Base-by-base conservation (phyloP, 164 flowering plant species). In the Platanus orientalis region DNA sequence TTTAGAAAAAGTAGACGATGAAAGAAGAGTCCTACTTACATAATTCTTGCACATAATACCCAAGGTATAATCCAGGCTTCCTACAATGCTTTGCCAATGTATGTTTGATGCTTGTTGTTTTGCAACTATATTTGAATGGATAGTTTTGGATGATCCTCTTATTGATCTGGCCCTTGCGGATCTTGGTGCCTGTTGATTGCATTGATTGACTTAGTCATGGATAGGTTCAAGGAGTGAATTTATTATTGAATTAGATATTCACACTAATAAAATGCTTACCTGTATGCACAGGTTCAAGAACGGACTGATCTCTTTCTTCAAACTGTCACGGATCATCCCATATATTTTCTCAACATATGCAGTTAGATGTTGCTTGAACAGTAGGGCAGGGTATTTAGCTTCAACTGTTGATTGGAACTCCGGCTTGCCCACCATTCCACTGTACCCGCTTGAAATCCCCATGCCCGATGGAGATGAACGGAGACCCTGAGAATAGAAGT, bases 341-440 rank as follows among this genome's bases (percentile, higher is more conserved):
- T 85, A 89, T 58, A 87, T 77, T 72, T 85, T 91, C 74, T 91
- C 97, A 24, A 91, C 88, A 45, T 17, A 45, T 45, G 49, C 49
- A 45, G 20, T 45, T 14, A 45, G 49, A 16, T 45, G n/a, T 45
- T 91, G 97, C 81, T 91, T 91, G 62, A 91, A 91, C 49, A 91
- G 65, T 19, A 91, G 71, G 14, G 96, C 97, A 28, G 96, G 97
- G 71, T 91, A 91, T 67, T 90, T 91, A 26, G 97, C 88, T 69
- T 87, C 94, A 27, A 87, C 81, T 72, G 78, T 85, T 61, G 83
- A 74, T 68, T 76, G 73, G 13, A 65, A 40, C 4, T 77, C 79
- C 56, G 81, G 75, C 68, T 78, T 82, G 49, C 83, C 88, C 58
- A 73, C 84, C 87, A 87, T 82, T 69, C 92, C 96, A 73, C 91